Base-by-base conservation (phyloP, 345 rosid genomes). In the Populus simonii region DNA sequence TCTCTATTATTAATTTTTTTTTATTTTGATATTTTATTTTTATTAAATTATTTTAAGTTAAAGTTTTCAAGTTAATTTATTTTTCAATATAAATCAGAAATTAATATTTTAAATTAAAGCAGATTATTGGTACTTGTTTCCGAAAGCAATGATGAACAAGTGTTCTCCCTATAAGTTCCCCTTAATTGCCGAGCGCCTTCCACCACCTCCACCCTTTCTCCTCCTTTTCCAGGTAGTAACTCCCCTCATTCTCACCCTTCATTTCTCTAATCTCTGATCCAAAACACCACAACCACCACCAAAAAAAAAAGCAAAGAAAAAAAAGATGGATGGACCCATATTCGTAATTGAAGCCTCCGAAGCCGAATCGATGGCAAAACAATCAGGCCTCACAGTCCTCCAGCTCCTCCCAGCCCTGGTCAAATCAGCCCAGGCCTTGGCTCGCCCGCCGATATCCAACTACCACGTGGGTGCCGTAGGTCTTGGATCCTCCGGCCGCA, bases 401-500 rank as follows among this genome's bases (percentile, higher is more conserved):
- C 80, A 89, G 78, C 89, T 94, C 80, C 92, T 94, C 67, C 95
- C 97, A 2, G 73, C 88, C 20, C 87, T 96, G 0, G 97, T 94
- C 75, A 81, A 85, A 79, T 77, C 88, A 0, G 94, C 99, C 15
- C 80, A 86, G 78, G 23, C 92, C 71, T 85, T 85, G 33, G 94
- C 97, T 74, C 94, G 97, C 27, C 86, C 98, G 4, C 90, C 94
- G 49, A 96, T 96, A 85, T 96, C 99, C 33, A 84, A 87, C 35
- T 96, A 79, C 91, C 86, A 77, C 78, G 98, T 96, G 45, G 97
- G 92, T 2, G 93, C 90, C 27, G 92, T 94, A 70, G 99, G 92
- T 3, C 84, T 96, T 18, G 98, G 99, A 22, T 85, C 94, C 11
- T 90, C 98, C 25, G 98, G 98, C 72, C 91, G 97, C 74, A 86